Evolutionary conservation across 345 rosid species (phyloP).

Genomic region (Erodium maritimum): DNA sequence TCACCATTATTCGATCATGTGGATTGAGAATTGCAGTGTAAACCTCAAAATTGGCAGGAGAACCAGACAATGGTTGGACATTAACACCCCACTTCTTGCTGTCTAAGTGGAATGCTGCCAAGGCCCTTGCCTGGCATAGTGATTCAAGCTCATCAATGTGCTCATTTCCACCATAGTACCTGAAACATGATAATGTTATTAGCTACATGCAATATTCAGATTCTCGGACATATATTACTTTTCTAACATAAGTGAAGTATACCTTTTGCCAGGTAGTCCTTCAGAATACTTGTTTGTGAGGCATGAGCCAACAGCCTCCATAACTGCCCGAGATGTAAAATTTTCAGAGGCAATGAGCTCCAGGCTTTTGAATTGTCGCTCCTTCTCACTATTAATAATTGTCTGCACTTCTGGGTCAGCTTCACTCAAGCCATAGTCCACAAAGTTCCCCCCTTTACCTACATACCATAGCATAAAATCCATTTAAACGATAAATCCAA

Average conservation of each 20-base stretch:
- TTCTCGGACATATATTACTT: background rate
- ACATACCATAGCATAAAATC: conserved; percentile 8
- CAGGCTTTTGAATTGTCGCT: conserved; percentile 80
- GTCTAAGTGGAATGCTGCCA: conserved; percentile 68
- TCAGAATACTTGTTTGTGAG: conserved; percentile 89
- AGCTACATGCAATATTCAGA: conserved; percentile 2
- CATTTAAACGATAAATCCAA: background rate
- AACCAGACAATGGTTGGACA: conserved; percentile 24
- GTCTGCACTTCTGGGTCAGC: conserved; percentile 66
- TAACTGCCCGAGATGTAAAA: conserved; percentile 85
- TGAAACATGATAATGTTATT: conserved; percentile 11
- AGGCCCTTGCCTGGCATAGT: conserved; percentile 77
- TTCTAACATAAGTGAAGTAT: conserved; percentile 5
- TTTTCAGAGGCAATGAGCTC: conserved; percentile 93
- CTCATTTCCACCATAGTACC: conserved; percentile 95
- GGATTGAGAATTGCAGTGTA: conserved; percentile 82
- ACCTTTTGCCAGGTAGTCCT: conserved; percentile 95
- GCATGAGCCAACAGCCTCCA: conserved; percentile 96
- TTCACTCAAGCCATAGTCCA: conserved; percentile 45
- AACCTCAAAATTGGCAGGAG: conserved; percentile 73
- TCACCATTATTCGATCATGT: conserved; percentile 88
- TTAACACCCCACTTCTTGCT: conserved; percentile 80
- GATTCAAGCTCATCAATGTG: conserved; percentile 80
- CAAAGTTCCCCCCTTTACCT: conserved; percentile 37
- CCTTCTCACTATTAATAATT: conserved; percentile 62